Evolutionary conservation across 2,329 filamentous ascomycete species (phyloP), one percentile per base, ranked within the genome.

Genomic region (Sclerotinia glacialis): DNA sequence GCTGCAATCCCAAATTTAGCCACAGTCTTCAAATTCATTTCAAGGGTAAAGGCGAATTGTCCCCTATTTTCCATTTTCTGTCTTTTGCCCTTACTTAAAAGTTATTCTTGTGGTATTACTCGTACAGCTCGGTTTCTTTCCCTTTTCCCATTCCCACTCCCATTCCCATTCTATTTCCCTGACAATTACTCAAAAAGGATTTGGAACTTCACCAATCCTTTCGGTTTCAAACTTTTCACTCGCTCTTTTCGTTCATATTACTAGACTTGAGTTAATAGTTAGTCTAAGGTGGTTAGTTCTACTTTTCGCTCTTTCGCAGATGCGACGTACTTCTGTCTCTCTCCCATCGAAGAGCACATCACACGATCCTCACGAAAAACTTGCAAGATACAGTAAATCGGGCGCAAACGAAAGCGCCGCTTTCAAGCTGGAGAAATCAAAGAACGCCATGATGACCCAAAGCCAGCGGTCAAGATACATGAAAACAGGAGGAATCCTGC

Each of bases 241-340:
- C 61, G 34, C 61, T 55, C 37, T 52, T 64, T 63, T 56, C 50
- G 42, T 14, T 65, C 67, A 44, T 63, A 55, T 42, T 66, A 53
- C 46, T 47, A 18, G 37, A 53, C 56, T 62, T 28, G 40, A 26
- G 16, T 18, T 42, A 34, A 34, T 60, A 52, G 44, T 64, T 28
- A 59, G 49, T 65, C 66, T 61, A 55, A 47, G 44, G 58, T 61
- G 56, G 53, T 62, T 56, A 66, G 18, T 42, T 62, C 52, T 59
- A 61, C 66, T 68, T 46, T 37, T 64, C 64, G 58, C 65, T 67
- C 60, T 68, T 70, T 69, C 72, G 71, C 72, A 78, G 64, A 89
- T 89, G 86, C 84, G 86, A 82, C 86, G 85, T 80, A 85, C 85
- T 76, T 87, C 85, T 70, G 84, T 87, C 69, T 87, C 86, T 75